Evolutionary conservation across 2,329 filamentous ascomycete genomes (phyloP), one percentile per base, ranked within the genome.

Genomic region (Verticillium alfalfae): DNA sequence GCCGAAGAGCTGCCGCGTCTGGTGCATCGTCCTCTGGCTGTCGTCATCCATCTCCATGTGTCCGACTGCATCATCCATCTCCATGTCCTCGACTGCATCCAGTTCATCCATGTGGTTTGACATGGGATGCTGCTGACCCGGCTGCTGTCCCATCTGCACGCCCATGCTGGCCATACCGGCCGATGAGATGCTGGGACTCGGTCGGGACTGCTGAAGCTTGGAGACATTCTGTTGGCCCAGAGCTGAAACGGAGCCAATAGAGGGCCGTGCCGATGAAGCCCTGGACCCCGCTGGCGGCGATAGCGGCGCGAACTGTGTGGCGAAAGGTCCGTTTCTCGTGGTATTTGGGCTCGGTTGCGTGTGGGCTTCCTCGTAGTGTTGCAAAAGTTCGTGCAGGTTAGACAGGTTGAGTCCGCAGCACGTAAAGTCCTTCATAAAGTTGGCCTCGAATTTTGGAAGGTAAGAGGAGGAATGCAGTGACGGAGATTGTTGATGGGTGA

Each of bases 381-480:
- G 93, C 56, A 99, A 81, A 56, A 99, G 83, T 72, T 98, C 95
- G 78, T 99, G 95, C 68, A 99, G 85, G 58, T 93, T 96, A 31
- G 93, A 90, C 67, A 97, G 84, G 37, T 89, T 94, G 70, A 92
- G 86, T 70, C 93, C 93, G 77, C 95, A 99, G 79, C 95, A 99
- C 59, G 90, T 90, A 77, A 98, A 98, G 78, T 98, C 93, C 76
- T 90, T 90, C 92, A 98, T 96, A 75, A 97, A 99, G 72, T 94
- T 95, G 64, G 94, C 94, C 76, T 99, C 95, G 72, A 97, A 87
- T 76, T 97, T 97, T 10, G 93, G 94, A 1, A 97, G 85, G 73
- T 98, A 98, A 34, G 95, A 98, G 7, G 93, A 96, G 1, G 94
- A 98, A 76, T 98, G 94, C 70, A 92, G 96, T 1, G 94, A 97